Evolutionary conservation across 345 rosid genomes (phyloP).

Genomic region (Eucalyptus tenuipes): DNA sequence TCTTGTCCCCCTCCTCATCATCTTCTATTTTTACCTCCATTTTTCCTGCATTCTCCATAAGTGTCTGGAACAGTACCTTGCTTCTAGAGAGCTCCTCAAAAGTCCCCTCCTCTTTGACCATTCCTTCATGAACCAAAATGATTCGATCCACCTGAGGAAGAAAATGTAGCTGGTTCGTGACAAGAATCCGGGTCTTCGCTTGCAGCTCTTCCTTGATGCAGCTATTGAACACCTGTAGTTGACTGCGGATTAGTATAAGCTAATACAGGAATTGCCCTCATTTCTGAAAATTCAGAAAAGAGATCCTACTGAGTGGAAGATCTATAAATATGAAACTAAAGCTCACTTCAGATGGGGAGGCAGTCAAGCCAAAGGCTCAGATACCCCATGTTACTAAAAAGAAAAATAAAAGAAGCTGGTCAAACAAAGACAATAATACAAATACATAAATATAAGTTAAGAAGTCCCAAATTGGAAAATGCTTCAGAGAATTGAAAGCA

Average conservation of each 20-base stretch:
- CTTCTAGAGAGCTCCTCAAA: constrained; percentile 69
- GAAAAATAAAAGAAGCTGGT: neutral
- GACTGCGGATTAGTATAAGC: neutral
- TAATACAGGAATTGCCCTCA: neutral
- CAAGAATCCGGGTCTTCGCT: constrained; percentile 79
- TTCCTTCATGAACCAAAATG: constrained; percentile 62
- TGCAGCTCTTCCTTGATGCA: constrained; percentile 73
- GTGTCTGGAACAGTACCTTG: constrained; percentile 61
- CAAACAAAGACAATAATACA: neutral
- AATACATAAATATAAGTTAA: neutral
- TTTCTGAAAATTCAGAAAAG: neutral
- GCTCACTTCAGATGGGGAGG: neutral
- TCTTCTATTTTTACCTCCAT: constrained; percentile 48
- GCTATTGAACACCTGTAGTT: constrained; percentile 67
- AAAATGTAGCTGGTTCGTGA: constrained; percentile 93
- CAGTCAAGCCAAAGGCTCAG: neutral
- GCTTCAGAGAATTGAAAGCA: neutral
- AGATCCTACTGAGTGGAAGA: neutral
- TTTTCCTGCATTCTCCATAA: constrained; percentile 94
- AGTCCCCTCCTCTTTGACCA: constrained; percentile 78
- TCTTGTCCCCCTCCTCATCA: constrained; percentile 12
- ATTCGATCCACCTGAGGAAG: constrained; percentile 85
- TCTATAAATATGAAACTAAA: neutral
- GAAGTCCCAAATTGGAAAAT: neutral
- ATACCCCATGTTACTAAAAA: neutral